Evolutionary conservation across 1,139 yeast genomes (phyloP).

Genomic region (Ashbya aceris): DNA sequence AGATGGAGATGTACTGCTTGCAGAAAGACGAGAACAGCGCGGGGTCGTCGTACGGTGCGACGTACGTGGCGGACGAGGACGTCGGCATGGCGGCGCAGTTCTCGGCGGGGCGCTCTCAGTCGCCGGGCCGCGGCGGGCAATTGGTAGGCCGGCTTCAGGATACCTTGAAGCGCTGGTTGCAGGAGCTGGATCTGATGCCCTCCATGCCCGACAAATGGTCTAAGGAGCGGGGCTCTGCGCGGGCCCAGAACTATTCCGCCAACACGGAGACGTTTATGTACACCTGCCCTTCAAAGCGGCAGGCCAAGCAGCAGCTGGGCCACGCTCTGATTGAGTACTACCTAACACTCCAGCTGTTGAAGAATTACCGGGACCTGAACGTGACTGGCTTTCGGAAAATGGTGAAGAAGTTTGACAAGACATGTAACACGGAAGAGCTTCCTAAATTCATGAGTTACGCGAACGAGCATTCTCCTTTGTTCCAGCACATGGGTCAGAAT

Average conservation of each 20-base stretch:
- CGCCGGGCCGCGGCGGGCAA: not conserved
- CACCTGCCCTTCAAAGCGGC: slow-evolving; percentile 41
- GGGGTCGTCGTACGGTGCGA: slow-evolving; percentile 4
- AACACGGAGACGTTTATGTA: slow-evolving; percentile 22
- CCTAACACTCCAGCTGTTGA: slow-evolving; percentile 65
- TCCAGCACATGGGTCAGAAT: slow-evolving; percentile 23
- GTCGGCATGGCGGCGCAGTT: no score
- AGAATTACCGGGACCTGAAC: slow-evolving; percentile 68
- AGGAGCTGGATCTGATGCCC: slow-evolving; percentile 23
- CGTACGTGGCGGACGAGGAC: not conserved
- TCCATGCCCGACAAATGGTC: slow-evolving; percentile 19
- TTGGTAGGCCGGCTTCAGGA: not conserved
- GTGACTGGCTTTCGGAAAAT: slow-evolving; percentile 84
- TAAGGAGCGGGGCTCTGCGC: not conserved
- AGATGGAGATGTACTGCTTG: slow-evolving; percentile 15
- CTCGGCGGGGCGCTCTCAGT: not conserved
- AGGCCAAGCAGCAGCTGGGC: slow-evolving; percentile 68
- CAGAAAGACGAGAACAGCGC: slow-evolving; percentile 6
- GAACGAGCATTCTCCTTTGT: slow-evolving; percentile 19
- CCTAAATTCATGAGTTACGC: slow-evolving; percentile 44
- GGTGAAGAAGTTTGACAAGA: slow-evolving; percentile 80
- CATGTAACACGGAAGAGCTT: slow-evolving; percentile 35
- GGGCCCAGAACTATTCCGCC: slow-evolving; percentile 4
- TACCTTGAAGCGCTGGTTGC: slow-evolving; percentile 14
- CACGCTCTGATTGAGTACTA: slow-evolving; percentile 74